phyloP scores from a whole-genome alignment of 169 alveolate species.

The Plasmodium inui region DNA sequence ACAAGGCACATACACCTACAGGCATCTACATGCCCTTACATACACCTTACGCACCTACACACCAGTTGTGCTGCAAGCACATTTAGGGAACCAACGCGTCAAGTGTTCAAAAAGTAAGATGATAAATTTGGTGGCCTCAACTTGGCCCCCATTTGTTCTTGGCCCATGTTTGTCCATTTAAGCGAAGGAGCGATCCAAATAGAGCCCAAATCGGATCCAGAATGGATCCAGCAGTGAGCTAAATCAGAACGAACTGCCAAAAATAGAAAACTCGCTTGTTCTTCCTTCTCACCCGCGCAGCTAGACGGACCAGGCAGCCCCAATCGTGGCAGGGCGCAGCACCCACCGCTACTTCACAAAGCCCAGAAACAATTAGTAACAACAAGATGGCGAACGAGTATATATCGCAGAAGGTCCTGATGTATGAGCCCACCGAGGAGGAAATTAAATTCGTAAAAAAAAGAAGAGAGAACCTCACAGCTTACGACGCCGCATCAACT shows the following conservation, averaged over 20 bases:
- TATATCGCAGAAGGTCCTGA: constrained; percentile 15
- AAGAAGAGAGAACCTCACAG: not conserved
- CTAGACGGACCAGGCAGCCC: not conserved
- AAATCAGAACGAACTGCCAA: not conserved
- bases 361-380: not conserved
- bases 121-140: not conserved
- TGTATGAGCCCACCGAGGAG: constrained; percentile 39
- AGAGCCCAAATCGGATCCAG: too few species aligned
- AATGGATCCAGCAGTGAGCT: not conserved
- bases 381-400: not conserved
- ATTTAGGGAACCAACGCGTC: not conserved
- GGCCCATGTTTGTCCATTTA: not conserved
- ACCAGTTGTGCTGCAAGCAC: not conserved
- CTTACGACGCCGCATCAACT: not conserved
- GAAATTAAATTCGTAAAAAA: constrained; percentile 59
- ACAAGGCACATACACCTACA: not conserved
- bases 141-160: not conserved
- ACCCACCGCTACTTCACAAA: not conserved
- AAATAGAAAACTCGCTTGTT: not conserved
- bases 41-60: not conserved
- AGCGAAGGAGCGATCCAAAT: not conserved
- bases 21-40: not conserved
- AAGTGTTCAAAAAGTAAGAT: not conserved
- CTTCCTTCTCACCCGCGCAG: not conserved
- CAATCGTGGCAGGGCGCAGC: not conserved